Conservation (phyloP, 352 stramenopile genomes). For the Plasmopara muralis region DNA sequence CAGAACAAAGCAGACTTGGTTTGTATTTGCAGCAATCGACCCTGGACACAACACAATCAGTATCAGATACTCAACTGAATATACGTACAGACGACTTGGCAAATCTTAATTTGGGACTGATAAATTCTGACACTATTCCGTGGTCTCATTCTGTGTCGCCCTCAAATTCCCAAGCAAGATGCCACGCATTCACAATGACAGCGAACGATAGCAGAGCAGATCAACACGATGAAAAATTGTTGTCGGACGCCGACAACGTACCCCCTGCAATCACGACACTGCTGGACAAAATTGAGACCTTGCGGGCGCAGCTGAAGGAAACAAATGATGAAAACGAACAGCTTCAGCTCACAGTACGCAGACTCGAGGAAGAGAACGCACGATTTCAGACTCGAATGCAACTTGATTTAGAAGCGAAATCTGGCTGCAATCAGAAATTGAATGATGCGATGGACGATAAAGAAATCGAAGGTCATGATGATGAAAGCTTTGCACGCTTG, state of each 20-base stretch:
- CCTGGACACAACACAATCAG: not conserved
- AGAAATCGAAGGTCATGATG: conserved; percentile 5
- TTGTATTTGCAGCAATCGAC: not conserved
- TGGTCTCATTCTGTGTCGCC: not conserved
- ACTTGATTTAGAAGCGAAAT: conserved; percentile 1
- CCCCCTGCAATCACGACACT: conserved; percentile 6
- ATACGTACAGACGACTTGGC: not conserved
- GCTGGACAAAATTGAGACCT: conserved; percentile 11
- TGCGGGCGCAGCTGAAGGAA: conserved; percentile 18
- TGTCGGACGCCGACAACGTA: not conserved
- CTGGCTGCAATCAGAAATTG: conserved; percentile 3
- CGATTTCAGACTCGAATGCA: conserved; percentile 7
- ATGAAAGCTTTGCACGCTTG: conserved; percentile 7
- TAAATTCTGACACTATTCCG: not conserved
- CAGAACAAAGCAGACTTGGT: conserved; percentile 1
- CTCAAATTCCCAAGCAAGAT: not conserved
- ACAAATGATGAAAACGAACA: conserved; percentile 19
- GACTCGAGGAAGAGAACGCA: conserved; percentile 17
- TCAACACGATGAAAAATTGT: not conserved
- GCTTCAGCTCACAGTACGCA: conserved; percentile 14
- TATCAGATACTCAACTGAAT: conserved; percentile 1
- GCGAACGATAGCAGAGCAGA: conserved; percentile 6
- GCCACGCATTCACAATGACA: conserved; percentile 4
- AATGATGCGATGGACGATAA: conserved; percentile 1
- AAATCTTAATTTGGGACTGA: not conserved